phyloP scores from a whole-genome alignment of 805 yeast species.

The Wickerhamomyces chaumierensis region DNA sequence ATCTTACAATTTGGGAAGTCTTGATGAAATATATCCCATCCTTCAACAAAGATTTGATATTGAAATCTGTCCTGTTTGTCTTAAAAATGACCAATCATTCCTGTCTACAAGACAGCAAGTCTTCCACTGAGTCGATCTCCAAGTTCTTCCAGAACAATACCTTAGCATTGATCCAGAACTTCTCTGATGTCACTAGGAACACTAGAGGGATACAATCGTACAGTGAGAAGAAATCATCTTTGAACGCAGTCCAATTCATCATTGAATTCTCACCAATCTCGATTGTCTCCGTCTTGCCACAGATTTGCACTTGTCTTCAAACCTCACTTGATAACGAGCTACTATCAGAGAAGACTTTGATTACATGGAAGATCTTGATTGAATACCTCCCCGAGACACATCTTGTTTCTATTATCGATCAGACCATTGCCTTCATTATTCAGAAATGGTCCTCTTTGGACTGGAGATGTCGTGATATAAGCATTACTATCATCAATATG shows the following conservation, averaged over 20 bases:
- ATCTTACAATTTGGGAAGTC: conserved; percentile 28
- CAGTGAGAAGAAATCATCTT: conserved; percentile 57
- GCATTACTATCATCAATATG: conserved; percentile 36
- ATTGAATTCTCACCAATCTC: conserved; percentile 41
- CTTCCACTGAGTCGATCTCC: conserved; percentile 20
- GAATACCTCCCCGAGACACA: conserved; percentile 43
- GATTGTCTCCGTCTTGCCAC: conserved; percentile 66
- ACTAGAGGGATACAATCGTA: conserved; percentile 61
- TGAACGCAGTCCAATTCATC: conserved; percentile 64
- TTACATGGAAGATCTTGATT: conserved; percentile 58
- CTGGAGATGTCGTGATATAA: conserved; percentile 34
- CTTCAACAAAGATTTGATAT: conserved; percentile 19
- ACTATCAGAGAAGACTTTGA: conserved; percentile 49
- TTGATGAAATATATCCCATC: conserved; percentile 29
- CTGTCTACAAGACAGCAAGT: no score
- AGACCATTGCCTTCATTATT: conserved; percentile 59
- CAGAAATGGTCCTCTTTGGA: conserved; percentile 54
- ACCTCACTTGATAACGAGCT: conserved; percentile 57
- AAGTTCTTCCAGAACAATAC: conserved; percentile 44
- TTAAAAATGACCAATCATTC: conserved; percentile 19
- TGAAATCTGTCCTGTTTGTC: conserved; percentile 31
- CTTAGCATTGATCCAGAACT: conserved; percentile 65
- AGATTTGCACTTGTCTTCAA: conserved; percentile 76
- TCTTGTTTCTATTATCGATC: conserved; percentile 57
- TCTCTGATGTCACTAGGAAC: conserved; percentile 72